Base-by-base conservation (phyloP, 768 basidiomycete genomes). In the Lentinula detonsa region DNA sequence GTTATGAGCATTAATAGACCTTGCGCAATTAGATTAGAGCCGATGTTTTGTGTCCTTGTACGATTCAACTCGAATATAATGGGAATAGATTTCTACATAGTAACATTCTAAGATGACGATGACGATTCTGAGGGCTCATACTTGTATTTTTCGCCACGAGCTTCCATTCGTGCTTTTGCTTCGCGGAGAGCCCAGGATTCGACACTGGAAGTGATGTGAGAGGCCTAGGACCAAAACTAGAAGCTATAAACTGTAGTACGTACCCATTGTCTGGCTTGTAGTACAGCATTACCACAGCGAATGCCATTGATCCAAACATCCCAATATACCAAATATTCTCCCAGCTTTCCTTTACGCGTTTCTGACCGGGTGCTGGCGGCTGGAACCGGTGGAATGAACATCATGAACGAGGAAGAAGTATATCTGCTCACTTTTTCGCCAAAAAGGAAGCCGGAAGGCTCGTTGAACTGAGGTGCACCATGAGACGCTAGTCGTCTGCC, bases 251-350 rank as follows among this genome's bases (percentile, higher is more conserved):
- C 51, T 37, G 16, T 49, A 37, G 37, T 4, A 64, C 89, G 62
- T 65, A 94, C 94, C 90, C 93, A 16, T 91, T 94, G 70, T 96
- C 92, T 2, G 94, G 94, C 75, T 95, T 95, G 78, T 94, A 95
- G 74, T 93, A 92, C 28, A 93, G 74, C 71, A 91, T 76, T 35
- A 95, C 83, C 9, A 82, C 73, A 34, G 87, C 90, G 63, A 94
- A 75, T 4, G 78, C 84, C 84, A 97, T 88, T 11, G 85, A 78
- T 37, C 95, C 95, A 69, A 91, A 94, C 91, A 97, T 94, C 35
- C 94, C 95, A 63, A 86, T 71, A 69, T 92, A 91, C 90, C 93
- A 97, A 43, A 91, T 79, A 65, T 81, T 86, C 77, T 97, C 95
- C 94, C 94, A 97, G 23, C 87, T 84, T 71, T 95, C 92, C 71